Evolutionary conservation across 257 asterid species (phyloP), one percentile per base, ranked within the genome.

Genomic region (Forsythia suspensa): DNA sequence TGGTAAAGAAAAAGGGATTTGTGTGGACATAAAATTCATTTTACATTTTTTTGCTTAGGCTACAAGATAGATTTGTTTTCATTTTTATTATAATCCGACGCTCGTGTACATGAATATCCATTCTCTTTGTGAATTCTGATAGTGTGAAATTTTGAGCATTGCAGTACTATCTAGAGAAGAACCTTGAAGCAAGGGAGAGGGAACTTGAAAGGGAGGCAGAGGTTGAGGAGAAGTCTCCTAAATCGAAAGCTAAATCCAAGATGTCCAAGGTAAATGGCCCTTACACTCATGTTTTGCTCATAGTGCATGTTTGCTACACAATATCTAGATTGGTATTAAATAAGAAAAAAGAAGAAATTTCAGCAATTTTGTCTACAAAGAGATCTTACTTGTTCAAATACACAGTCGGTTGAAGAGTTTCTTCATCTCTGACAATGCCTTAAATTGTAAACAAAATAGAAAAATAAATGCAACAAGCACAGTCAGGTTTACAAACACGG

Each of bases 201-300:
- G 97, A 87, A 83, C 94, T 94, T n/a, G 99, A 96, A 83, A 89
- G 99, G n/a, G 98, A 96, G 87, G 99, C 96, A 21, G 99, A 96
- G 91, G 84, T 96, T 2, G 97, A 96, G 71, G 97, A 91, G 51
- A 92, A 91, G 86, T 85, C 98, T 76, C 97, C 99, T 2, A 96
- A 96, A 85, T 91, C 92, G 8, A 96, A 94, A 91, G 97, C 99
- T 38, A 96, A 96, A 84, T 92, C 99, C 82, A 96, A 96, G 91
- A 94, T 94, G 99, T 90, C 99, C 55, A 96, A 96, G 98, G 99
- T 94, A 85, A 71, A 52, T 67, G 10, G 73, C 76, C 41, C 72
- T 77, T 63, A 21, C 1, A 43, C 52, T 57, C 8, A 12, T 52
- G 34, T 52, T 13, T 15, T 16, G 21, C 24, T 52, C 20, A 52